Conservation (phyloP, 306 rosid species). For the Gynostemma pentaphyllum region DNA sequence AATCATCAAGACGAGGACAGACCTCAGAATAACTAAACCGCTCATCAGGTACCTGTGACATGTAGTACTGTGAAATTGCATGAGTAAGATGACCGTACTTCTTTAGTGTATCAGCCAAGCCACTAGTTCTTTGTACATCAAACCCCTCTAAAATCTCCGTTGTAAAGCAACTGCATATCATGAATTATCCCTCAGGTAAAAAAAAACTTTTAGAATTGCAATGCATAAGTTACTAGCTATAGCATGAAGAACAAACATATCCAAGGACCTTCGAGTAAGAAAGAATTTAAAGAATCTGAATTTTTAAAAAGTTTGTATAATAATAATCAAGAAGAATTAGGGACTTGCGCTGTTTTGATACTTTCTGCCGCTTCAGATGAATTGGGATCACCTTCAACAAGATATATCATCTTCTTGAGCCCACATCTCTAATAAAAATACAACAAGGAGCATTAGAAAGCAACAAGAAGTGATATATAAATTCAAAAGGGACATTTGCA, state of each 20-base stretch:
- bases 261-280: neutral
- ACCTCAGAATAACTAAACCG: conserved; percentile 17
- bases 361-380: conserved; percentile 88
- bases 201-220: neutral
- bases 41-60: conserved; percentile 35
- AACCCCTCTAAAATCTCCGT: conserved; percentile 93
- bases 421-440: conserved; percentile 71
- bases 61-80: conserved; percentile 67
- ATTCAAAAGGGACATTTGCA: neutral
- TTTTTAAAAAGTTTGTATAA: neutral
- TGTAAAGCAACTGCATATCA: conserved; percentile 70
- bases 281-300: neutral
- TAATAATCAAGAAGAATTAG: neutral
- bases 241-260: neutral
- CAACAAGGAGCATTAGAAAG: conserved; percentile 14
- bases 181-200: neutral
- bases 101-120: conserved; percentile 76
- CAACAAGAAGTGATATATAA: conserved; percentile 6
- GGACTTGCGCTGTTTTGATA: conserved; percentile 88
- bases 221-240: neutral
- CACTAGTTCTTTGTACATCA: conserved; percentile 83
- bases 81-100: conserved; percentile 82
- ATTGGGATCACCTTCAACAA: conserved; percentile 96
- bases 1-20: conserved; percentile 58
- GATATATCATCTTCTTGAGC: conserved; percentile 79